These are phyloP conservation scores for Talaromyces sp. DNA, from an alignment of 2,329 filamentous ascomycete species.

Conservation along the genomic window DNA sequence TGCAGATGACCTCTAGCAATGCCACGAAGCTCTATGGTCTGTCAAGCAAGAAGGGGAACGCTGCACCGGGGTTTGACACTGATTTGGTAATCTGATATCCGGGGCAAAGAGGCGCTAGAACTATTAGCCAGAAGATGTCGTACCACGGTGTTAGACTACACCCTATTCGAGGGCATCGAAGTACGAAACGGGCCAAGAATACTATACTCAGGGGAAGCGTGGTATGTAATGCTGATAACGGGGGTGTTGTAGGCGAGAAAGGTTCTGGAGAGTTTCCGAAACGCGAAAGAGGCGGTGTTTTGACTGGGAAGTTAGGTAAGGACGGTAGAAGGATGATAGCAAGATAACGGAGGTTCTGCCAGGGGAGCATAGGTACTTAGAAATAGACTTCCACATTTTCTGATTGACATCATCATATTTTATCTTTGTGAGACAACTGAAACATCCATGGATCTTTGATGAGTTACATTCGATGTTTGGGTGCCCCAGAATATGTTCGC, in stretches of 20 bases:
- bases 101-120: not conserved
- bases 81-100: not conserved
- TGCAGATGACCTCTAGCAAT: too few relatives aligned
- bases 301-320: not conserved
- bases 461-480: not conserved
- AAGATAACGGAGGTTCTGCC: not conserved
- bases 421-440: not conserved
- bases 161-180: not conserved
- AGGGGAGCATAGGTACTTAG: not conserved
- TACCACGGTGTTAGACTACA: not conserved
- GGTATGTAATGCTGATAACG: not conserved
- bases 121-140: not conserved
- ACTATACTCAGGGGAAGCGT: not conserved
- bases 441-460: not conserved
- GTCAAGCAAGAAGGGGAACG: too few relatives aligned
- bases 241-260: not conserved
- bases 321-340: not conserved
- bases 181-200: not conserved
- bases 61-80: too few relatives aligned
- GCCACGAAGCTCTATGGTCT: too few relatives aligned
- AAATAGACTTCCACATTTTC: not conserved
- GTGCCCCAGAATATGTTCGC: too few relatives aligned
- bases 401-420: not conserved
- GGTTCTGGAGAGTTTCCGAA: not conserved
- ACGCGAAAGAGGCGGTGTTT: not conserved